phyloP scores from a whole-genome alignment of 2,329 filamentous ascomycete genomes.

The Arthrobotrys musiformis region DNA sequence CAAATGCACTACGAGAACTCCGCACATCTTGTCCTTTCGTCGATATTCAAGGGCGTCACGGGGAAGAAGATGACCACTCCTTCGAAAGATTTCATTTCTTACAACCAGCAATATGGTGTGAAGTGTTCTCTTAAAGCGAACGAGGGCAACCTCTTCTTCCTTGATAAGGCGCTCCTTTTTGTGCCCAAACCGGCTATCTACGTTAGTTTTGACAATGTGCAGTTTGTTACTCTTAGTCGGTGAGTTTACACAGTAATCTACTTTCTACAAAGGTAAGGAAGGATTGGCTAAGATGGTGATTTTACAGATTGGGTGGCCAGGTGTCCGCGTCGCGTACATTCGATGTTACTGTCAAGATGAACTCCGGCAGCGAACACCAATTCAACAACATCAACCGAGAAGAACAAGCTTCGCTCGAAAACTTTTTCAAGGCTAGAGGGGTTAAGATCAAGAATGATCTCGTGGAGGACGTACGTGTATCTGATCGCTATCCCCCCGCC shows the following conservation, averaged over 20 bases:
- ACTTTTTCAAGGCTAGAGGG: conserved; percentile 95
- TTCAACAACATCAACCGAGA: conserved; percentile 99
- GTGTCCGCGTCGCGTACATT: conserved; percentile 95
- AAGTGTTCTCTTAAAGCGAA: conserved; percentile 99
- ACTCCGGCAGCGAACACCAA: conserved; percentile 82
- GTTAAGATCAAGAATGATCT: conserved; percentile 99
- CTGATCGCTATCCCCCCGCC: conserved; percentile 48
- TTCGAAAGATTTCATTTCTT: conserved; percentile 91
- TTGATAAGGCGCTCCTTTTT: conserved; percentile 99
- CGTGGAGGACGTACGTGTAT: conserved; percentile 83
- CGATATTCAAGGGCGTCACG: conserved; percentile 92
- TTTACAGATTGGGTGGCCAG: conserved; percentile 80
- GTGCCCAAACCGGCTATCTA: conserved; percentile 98
- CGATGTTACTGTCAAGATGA: conserved; percentile 93
- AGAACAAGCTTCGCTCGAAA: conserved; percentile 94
- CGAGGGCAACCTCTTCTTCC: conserved; percentile 94
- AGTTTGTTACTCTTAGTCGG: conserved; percentile 89
- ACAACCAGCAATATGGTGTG: conserved; percentile 92
- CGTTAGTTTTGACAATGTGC: conserved; percentile 92
- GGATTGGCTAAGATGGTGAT: background rate
- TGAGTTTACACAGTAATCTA: conserved; percentile 30
- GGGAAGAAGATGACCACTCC: conserved; percentile 95
- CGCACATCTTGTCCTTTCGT: conserved; percentile 90
- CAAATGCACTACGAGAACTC: conserved; percentile 91
- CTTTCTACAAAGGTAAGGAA: too few relatives aligned